phyloP scores from a whole-genome alignment of 176 grass and related monocot species.

The Canna indica region DNA sequence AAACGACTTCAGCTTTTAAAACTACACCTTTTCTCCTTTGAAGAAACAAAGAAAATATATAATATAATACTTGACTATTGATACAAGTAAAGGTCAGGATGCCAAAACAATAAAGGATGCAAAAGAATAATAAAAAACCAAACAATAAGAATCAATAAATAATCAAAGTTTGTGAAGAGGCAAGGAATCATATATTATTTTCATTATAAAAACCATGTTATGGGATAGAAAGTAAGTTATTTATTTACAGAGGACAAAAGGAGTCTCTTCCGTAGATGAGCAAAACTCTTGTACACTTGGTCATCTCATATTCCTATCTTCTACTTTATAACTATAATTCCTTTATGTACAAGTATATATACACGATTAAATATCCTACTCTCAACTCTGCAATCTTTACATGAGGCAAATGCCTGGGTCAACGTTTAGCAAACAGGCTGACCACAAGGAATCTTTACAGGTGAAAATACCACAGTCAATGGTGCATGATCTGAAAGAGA shows the following conservation, averaged over 20 bases:
- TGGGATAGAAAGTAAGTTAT: background rate
- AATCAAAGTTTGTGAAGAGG: no score
- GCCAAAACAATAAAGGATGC: no score
- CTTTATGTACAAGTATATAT: background rate
- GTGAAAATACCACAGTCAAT: conserved; percentile 74
- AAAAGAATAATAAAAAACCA: no score
- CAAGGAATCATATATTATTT: no score
- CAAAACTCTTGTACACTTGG: no score
- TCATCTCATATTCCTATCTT: background rate
- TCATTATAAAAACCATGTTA: no score
- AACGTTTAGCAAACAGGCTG: background rate
- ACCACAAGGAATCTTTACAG: conserved; percentile 37
- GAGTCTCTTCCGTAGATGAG: background rate
- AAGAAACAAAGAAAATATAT: no score
- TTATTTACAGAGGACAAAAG: background rate
- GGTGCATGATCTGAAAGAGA: conserved; percentile 89
- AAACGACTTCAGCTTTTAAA: no score
- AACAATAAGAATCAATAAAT: no score
- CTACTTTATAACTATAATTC: background rate
- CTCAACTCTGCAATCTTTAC: background rate
- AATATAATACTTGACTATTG: no score
- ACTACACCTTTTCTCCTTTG: no score
- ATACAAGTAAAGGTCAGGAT: no score
- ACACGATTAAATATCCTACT: background rate
- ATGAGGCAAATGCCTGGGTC: background rate